phyloP scores from a whole-genome alignment of 495 filamentous ascomycete species.

The Parathielavia appendiculata region DNA sequence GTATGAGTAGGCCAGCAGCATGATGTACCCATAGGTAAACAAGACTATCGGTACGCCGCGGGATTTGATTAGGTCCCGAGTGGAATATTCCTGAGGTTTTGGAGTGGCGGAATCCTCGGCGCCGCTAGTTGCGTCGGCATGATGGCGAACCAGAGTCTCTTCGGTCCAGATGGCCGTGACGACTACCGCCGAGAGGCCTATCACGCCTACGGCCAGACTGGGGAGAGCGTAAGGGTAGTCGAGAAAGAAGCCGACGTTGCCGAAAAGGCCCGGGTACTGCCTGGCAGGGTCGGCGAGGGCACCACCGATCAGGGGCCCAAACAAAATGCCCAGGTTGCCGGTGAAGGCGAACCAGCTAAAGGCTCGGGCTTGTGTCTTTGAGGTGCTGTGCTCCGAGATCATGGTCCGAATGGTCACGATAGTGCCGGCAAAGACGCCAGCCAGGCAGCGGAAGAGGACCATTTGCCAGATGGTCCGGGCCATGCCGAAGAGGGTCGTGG shows the following conservation, averaged over 20 bases:
- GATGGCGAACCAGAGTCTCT: slow-evolving; percentile 43
- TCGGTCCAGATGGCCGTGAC: slow-evolving; percentile 48
- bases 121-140: slow-evolving; percentile 21
- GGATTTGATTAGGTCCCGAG: slow-evolving; percentile 50
- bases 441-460: slow-evolving; percentile 59
- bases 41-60: slow-evolving; percentile 61
- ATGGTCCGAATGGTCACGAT: slow-evolving; percentile 66
- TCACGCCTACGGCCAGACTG: slow-evolving; percentile 46
- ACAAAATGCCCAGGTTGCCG: slow-evolving; percentile 62
- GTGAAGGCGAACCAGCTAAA: slow-evolving; percentile 70
- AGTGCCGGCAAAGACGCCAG: slow-evolving; percentile 64
- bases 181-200: slow-evolving; percentile 48
- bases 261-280: slow-evolving; percentile 54
- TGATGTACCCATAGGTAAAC: slow-evolving; percentile 54
- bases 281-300: slow-evolving; percentile 55
- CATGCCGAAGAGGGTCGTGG: slow-evolving; percentile 58
- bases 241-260: slow-evolving; percentile 49
- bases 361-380: slow-evolving; percentile 59
- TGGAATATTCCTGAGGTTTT: slow-evolving; percentile 36
- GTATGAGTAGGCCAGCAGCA: slow-evolving; percentile 59
- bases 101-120: slow-evolving; percentile 28
- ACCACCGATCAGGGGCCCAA: slow-evolving; percentile 63
- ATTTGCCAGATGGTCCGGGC: slow-evolving; percentile 59
- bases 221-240: slow-evolving; percentile 61
- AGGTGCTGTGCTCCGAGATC: slow-evolving; percentile 63